phyloP scores from a whole-genome alignment of 164 flowering plant genomes.

The Chloranthus sessilifolius region DNA sequence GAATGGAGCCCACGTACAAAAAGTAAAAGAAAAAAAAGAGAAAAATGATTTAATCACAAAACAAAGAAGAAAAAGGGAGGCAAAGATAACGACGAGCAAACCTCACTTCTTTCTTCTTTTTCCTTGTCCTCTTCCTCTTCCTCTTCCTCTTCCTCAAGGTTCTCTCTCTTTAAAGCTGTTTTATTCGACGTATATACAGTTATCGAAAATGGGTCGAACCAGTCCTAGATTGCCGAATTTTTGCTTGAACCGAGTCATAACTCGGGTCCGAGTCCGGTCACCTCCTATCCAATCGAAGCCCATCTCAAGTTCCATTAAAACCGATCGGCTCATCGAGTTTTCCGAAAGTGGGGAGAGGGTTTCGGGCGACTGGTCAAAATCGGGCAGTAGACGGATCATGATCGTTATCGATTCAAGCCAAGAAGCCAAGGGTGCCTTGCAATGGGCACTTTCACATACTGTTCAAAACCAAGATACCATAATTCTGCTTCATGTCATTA shows the following conservation, averaged over 20 bases:
- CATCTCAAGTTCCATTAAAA: slow-evolving; percentile 7
- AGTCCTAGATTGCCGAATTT: slow-evolving; percentile 41
- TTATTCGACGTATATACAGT: background rate
- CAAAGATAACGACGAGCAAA: background rate
- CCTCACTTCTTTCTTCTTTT: background rate
- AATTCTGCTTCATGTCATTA: slow-evolving; percentile 54
- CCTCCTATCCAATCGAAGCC: slow-evolving; percentile 40
- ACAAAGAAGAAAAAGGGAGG: slow-evolving; percentile 1
- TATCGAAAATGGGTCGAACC: slow-evolving; percentile 34
- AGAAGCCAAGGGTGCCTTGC: slow-evolving; percentile 71
- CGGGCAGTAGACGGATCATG: slow-evolving; percentile 60
- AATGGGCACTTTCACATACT: slow-evolving; percentile 80
- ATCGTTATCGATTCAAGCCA: slow-evolving; percentile 68
- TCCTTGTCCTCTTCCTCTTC: slow-evolving; percentile 2
- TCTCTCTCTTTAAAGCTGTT: slow-evolving; percentile 1
- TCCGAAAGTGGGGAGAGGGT: slow-evolving; percentile 7
- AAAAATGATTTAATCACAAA: slow-evolving; percentile 10
- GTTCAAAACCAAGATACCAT: slow-evolving; percentile 61
- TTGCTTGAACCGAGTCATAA: slow-evolving; percentile 53
- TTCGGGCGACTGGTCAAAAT: slow-evolving; percentile 10
- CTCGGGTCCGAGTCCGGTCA: slow-evolving; percentile 52
- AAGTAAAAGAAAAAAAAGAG: slow-evolving; percentile 9
- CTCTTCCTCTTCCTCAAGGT: slow-evolving; percentile 6
- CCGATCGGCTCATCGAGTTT: slow-evolving; percentile 5
- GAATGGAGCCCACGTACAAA: slow-evolving; percentile 16